Evolutionary conservation across 2,329 filamentous ascomycete species (phyloP).

Genomic region (Exophiala sideris): DNA sequence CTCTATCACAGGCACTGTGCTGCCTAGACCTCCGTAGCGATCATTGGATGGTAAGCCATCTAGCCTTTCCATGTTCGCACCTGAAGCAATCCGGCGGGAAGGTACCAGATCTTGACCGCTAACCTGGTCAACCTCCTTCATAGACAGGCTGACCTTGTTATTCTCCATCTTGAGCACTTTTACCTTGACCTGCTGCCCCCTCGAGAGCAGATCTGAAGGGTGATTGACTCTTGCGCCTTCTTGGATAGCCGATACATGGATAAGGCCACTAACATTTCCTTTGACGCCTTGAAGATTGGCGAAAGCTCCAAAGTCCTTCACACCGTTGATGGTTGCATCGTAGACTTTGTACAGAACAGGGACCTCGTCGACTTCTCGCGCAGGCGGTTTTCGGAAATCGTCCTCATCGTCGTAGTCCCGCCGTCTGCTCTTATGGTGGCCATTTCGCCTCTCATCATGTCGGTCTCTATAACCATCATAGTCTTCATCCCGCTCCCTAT

Average conservation of each 20-base stretch:
- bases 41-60: slow-evolving; percentile 62
- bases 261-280: slow-evolving; percentile 86
- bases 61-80: slow-evolving; percentile 82
- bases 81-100: slow-evolving; percentile 73
- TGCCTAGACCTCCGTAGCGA: slow-evolving; percentile 53
- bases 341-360: slow-evolving; percentile 86
- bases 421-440: slow-evolving; percentile 39
- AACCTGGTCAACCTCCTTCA: slow-evolving; percentile 94
- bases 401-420: slow-evolving; percentile 53
- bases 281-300: slow-evolving; percentile 84
- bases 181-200: slow-evolving; percentile 82
- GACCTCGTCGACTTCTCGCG: slow-evolving; percentile 73
- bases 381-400: slow-evolving; percentile 62
- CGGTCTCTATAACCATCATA: slow-evolving; percentile 36
- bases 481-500: slow-evolving; percentile 45
- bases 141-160: slow-evolving; percentile 77
- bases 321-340: slow-evolving; percentile 79
- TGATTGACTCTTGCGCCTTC: slow-evolving; percentile 85
- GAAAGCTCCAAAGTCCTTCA: slow-evolving; percentile 95
- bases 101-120: slow-evolving; percentile 81
- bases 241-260: slow-evolving; percentile 86
- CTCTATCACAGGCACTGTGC: slow-evolving; percentile 62
- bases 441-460: slow-evolving; percentile 31
- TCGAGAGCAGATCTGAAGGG: slow-evolving; percentile 78
- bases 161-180: slow-evolving; percentile 88